phyloP scores from a whole-genome alignment of 2,329 filamentous ascomycete species.

The Phialemoniopsis sp. region DNA sequence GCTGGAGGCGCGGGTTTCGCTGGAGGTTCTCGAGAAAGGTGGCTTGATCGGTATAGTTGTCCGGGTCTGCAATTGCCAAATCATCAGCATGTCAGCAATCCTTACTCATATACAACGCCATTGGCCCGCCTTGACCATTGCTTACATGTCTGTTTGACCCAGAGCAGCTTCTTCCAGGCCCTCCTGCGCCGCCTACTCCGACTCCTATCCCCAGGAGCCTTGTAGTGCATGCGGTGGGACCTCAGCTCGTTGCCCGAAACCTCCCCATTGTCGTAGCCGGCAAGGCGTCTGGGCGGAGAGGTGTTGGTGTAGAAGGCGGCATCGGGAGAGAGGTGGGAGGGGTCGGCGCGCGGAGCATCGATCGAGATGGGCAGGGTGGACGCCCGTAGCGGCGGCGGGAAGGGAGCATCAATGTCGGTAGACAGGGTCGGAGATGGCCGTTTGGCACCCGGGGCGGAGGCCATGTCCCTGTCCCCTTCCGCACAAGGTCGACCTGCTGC shows the following conservation, averaged over 20 bases:
- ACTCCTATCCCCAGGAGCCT: conserved; percentile 52
- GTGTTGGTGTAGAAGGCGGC: conserved; percentile 70
- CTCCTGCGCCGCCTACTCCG: conserved; percentile 63
- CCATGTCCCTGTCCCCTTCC: conserved; percentile 51
- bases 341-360: conserved; percentile 42
- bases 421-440: conserved; percentile 3
- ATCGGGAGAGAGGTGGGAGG: conserved; percentile 73
- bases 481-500: too few species aligned
- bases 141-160: conserved; percentile 94
- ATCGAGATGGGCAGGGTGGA: conserved; percentile 31
- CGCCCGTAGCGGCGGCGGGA: conserved; percentile 29
- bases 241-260: conserved; percentile 10
- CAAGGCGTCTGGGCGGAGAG: conserved; percentile 48
- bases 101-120: not conserved
- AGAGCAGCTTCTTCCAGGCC: conserved; percentile 92
- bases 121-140: not conserved
- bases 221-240: conserved; percentile 28
- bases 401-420: conserved; percentile 18
- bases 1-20: conserved; percentile 85
- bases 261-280: conserved; percentile 30
- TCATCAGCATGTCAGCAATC: conserved; percentile 1
- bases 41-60: conserved; percentile 96
- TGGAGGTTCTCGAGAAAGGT: conserved; percentile 96
- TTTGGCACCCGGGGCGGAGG: not conserved
- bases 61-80: conserved; percentile 61